Base-by-base conservation (phyloP, 1,284 basidiomycete genomes). In the Agroathelia rolfsii region DNA sequence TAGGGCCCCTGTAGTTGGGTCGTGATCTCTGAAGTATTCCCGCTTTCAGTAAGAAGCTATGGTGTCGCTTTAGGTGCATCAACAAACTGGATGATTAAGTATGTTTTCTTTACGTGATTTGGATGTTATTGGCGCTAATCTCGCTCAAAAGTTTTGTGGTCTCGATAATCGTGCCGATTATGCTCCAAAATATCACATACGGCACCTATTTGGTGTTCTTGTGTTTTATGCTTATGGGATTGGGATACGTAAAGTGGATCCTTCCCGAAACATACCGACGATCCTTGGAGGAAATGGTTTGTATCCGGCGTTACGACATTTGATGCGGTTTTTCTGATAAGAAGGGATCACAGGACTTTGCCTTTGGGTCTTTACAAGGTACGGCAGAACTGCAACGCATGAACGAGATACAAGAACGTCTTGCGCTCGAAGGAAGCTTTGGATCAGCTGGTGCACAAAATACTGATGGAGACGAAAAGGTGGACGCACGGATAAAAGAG, bases 61-160 rank as follows among this genome's bases (percentile, higher is more conserved):
- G 47, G 47, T n/a, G 47, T 49, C 13, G 47, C 47, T 6, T 36
- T 47, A 6, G 46, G 32, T 8, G 47, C 46, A 3, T 47, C 45
- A 7, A 40, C 47, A 3, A 49, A 49, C 34, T 49, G 47, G 47
- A 47, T 49, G 26, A 48, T 43, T 2, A 48, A 48, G 46, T 37
- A 21, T 17, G 42, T 41, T 11, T 6, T 28, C 9, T 3, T 14
- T 10, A 17, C 19, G 2, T 11, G 21, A 19, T 15, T 35, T 28
- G 9, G 12, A 16, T 20, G 15, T 23, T 8, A 9, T 2, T 19
- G 29, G 22, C n/a, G 24, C 31, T 35, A 19, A 38, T 29, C 5
- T 22, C 19, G 26, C 27, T n/a, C 24, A n/a, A 21, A 13, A 26
- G 46, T 41, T 49, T 49, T 27, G 32, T 43, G 14, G 45, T 49